Percentiles rank a stretch among this genome's conserved stretches.
Evolutionary conservation across 495 filamentous ascomycete genomes (phyloP).

Genomic region (Trichoderma erinaceum): DNA sequence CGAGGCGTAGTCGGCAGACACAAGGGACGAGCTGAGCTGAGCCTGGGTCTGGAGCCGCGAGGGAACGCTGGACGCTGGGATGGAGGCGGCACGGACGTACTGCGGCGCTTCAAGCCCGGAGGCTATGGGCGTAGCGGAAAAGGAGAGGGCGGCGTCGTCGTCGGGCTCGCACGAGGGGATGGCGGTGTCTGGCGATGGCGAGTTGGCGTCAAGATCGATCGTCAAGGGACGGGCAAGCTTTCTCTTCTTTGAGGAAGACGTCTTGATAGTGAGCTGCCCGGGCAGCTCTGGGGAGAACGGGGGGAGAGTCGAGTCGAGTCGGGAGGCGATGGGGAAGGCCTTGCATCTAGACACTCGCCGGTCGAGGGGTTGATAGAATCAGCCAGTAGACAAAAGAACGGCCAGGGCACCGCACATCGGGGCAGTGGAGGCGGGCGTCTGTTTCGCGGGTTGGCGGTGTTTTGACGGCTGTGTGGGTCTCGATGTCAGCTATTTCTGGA

Average conservation of each 20-base stretch:
- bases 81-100: conserved; percentile 25
- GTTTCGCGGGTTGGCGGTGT: conserved; percentile 5
- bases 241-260: conserved; percentile 88
- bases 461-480: conserved; percentile 11
- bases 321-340: conserved; percentile 5
- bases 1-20: conserved; percentile 45
- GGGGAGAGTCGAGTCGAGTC: background rate
- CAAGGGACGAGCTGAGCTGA: conserved; percentile 31
- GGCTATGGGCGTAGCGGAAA: conserved; percentile 24
- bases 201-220: background rate
- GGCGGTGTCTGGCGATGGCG: conserved; percentile 35
- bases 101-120: conserved; percentile 12
- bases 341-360: conserved; percentile 5
- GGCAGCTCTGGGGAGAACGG: conserved; percentile 39
- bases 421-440: conserved; percentile 13
- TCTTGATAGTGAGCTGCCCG: conserved; percentile 72
- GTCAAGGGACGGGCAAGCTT: conserved; percentile 57
- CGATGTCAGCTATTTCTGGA: conserved; percentile 1
- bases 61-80: conserved; percentile 41
- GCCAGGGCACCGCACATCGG: conserved; percentile 9
- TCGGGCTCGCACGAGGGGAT: conserved; percentile 43
- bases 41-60: conserved; percentile 42
- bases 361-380: conserved; percentile 11
- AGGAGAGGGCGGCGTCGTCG: conserved; percentile 37
- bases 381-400: conserved; percentile 4